These are phyloP conservation scores for Amylostereum areolatum DNA, from an alignment of 1,284 basidiomycete genomes.

Conservation along the genomic window DNA sequence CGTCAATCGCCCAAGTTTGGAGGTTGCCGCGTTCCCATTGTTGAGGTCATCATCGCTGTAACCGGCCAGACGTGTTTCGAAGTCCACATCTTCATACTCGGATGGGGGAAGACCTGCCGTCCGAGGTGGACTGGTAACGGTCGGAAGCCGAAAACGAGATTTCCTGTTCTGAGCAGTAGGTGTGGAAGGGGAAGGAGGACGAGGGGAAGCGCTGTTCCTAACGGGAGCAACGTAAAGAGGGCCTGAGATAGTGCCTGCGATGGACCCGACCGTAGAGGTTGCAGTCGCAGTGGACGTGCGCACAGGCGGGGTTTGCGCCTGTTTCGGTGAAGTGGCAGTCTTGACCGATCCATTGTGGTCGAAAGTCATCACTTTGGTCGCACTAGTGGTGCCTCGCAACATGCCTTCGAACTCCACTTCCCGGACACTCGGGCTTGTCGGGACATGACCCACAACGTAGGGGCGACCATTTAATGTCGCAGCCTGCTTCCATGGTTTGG, in stretches of 20 bases:
- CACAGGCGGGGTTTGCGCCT: background rate
- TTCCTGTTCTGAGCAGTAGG: constrained; percentile 11
- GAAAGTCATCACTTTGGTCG: constrained; percentile 60
- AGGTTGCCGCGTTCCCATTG: constrained; percentile 18
- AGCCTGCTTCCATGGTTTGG: constrained; percentile 68
- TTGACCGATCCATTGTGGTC: constrained; percentile 17
- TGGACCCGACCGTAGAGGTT: background rate
- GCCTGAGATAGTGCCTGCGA: constrained; percentile 5
- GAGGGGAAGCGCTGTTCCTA: constrained; percentile 11
- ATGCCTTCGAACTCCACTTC: constrained; percentile 80
- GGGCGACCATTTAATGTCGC: constrained; percentile 73
- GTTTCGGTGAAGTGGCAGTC: constrained; percentile 10
- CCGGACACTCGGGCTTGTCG: constrained; percentile 51
- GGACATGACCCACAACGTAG: constrained; percentile 64
- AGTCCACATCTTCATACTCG: constrained; percentile 66
- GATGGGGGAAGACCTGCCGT: constrained; percentile 51
- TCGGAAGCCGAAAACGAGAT: constrained; percentile 54
- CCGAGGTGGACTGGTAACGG: constrained; percentile 41
- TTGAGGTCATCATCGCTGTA: constrained; percentile 55
- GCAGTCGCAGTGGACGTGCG: background rate
- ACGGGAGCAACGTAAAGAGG: constrained; percentile 9
- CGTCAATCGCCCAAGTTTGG: background rate
- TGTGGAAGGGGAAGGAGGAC: background rate
- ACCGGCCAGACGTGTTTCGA: constrained; percentile 64
- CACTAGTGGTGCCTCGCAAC: constrained; percentile 44